Evolutionary conservation across 1,284 basidiomycete genomes (phyloP).

Genomic region (Cryptococcus sp.): DNA sequence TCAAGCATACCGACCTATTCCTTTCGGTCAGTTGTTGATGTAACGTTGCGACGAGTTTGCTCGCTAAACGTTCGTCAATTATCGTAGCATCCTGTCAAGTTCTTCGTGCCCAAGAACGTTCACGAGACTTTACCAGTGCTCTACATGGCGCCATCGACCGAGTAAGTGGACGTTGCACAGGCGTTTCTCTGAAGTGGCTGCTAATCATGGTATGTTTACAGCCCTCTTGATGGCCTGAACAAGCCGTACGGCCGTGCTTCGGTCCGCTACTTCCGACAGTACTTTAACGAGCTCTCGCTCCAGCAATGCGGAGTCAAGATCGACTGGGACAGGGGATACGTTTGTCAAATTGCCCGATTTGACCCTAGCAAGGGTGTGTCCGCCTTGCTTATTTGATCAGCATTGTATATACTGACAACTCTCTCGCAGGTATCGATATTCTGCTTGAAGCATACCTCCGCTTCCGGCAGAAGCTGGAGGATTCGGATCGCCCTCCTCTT

Average conservation of each 20-base stretch:
- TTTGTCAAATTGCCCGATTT: constrained; percentile 82
- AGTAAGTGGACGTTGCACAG: constrained; percentile 24
- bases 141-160: constrained; percentile 51
- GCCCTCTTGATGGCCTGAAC: constrained; percentile 80
- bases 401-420: neutral
- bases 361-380: constrained; percentile 68
- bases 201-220: constrained; percentile 36
- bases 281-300: constrained; percentile 39
- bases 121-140: constrained; percentile 55
- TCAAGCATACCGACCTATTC: constrained; percentile 79
- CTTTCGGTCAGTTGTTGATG: constrained; percentile 60
- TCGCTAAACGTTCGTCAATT: neutral
- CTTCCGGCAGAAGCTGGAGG: constrained; percentile 66
- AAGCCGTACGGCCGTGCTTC: constrained; percentile 57
- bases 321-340: constrained; percentile 71
- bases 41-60: neutral
- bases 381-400: neutral
- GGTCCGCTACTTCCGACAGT: constrained; percentile 40
- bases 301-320: constrained; percentile 59
- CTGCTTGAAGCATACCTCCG: constrained; percentile 69
- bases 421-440: constrained; percentile 35
- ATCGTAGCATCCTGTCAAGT: constrained; percentile 75
- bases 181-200: neutral
- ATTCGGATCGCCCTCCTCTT: constrained; percentile 39
- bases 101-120: constrained; percentile 81